Evolutionary conservation across 164 flowering plant species (phyloP), one percentile per base, ranked within the genome.

Genomic region (Protea cynaroides): DNA sequence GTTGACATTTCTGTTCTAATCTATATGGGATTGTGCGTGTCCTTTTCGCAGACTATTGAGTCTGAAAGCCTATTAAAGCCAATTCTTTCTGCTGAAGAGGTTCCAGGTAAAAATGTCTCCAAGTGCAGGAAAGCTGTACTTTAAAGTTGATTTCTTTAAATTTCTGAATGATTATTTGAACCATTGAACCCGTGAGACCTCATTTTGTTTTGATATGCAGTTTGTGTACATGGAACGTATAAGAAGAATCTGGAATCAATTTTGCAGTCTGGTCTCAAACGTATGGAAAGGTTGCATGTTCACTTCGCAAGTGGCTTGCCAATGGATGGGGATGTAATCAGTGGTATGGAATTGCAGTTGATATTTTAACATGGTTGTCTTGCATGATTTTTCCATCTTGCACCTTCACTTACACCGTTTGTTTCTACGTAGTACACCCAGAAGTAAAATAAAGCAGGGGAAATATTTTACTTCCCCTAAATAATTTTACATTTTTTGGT

Each of bases 231-330:
- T 79, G 98, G 97, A 62, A 90, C 97, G 25, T 94, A 94, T 71
- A 86, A 74, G 78, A 87, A 65, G 78, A 81, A 84, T 73, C 70
- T 91, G 72, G 84, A 85, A 56, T 85, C 95, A n/a, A 91, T 94
- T 54, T 70, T 91, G 78, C 72, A 81, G 62, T 80, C 81, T 56
- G 98, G 97, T 66, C 85, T 94, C 49, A 90, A 94, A 71, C 86
- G 87, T 61, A 94, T 94, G 97, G 66, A 78, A 55, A 82, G 97
- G 67, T 75, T 93, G 74, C 97, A 90, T 75, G 88, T 90, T 70
- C 98, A 94, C 76, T 94, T 94, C 78, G 80, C 95, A 21, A 76
- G 86, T 66, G 96, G 96, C 63, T 80, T 94, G 83, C 98, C 97
- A 38, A 71, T 80, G 6, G 86, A 85, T 68, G 90, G 85, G 43